Percentiles rank a stretch among this genome's conserved stretches.
Conservation (phyloP, 352 stramenopile genomes). For the Globisporangium solare region DNA sequence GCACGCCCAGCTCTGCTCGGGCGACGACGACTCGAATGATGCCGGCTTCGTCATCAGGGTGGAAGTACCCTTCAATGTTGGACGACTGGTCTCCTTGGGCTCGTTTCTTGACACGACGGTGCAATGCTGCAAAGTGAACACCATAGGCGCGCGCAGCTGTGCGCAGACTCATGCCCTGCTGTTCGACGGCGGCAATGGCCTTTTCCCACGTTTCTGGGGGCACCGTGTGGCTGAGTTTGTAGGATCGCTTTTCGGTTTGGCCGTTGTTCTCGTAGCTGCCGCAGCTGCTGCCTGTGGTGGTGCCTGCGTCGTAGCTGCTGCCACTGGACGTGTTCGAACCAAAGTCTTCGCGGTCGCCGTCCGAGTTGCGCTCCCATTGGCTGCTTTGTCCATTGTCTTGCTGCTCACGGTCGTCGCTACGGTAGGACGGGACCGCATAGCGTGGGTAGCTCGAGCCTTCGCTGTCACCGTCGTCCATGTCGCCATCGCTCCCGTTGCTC, state of each 20-base stretch:
- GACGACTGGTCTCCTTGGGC: slow-evolving; percentile 19
- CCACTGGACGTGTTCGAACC: slow-evolving; percentile 11
- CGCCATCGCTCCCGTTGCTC: slow-evolving; percentile 11
- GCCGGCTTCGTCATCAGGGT: slow-evolving; percentile 45
- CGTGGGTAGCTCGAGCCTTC: slow-evolving; percentile 22
- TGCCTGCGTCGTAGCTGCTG: slow-evolving; percentile 17
- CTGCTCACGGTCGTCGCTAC: slow-evolving; percentile 6
- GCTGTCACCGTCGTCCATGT: slow-evolving; percentile 25
- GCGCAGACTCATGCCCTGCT: slow-evolving; percentile 56
- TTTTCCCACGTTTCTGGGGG: slow-evolving; percentile 54
- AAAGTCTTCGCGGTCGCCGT: slow-evolving; percentile 16
- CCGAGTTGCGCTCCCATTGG: slow-evolving; percentile 11
- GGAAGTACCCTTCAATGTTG: slow-evolving; percentile 32
- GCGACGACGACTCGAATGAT: slow-evolving; percentile 55
- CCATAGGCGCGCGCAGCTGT: slow-evolving; percentile 37
- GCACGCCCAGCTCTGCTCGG: slow-evolving; percentile 48
- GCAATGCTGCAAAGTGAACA: slow-evolving; percentile 54
- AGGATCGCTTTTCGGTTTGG: slow-evolving; percentile 27
- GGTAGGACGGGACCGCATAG: slow-evolving; percentile 18
- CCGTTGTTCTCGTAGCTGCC: slow-evolving; percentile 14
- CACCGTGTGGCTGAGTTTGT: slow-evolving; percentile 52
- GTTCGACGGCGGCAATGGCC: slow-evolving; percentile 47
- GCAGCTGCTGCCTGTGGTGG: slow-evolving; percentile 19
- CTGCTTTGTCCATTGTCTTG: slow-evolving; percentile 8
- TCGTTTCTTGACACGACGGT: slow-evolving; percentile 55